Evolutionary conservation across 768 basidiomycete species (phyloP), one percentile per base, ranked within the genome.

Genomic region (Amanita phalloides): DNA sequence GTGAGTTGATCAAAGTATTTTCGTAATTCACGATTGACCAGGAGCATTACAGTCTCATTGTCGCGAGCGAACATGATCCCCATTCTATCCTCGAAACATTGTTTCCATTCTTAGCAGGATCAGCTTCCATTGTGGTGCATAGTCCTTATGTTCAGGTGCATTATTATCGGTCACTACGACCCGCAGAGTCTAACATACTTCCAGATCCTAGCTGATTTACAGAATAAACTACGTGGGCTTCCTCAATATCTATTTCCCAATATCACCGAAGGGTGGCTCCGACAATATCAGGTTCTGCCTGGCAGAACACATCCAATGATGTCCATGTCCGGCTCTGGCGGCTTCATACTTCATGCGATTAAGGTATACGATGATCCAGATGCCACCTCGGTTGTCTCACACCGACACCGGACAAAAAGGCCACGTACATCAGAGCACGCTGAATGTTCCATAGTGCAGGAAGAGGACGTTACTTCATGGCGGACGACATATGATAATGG

Each of bases 301-400:
- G 95, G 96, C 21, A 77, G 96, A 33, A 95, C 90, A 37, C 96
- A 99, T 69, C 96, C 96, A 3, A 81, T 79, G 56, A 98, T 99
- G 96, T 84, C 75, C 51, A 88, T 82, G 53, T 85, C 89, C 20
- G 90, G 90, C 9, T 83, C 86, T 1, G 94, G 92, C 11, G 95
- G 96, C 0, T 96, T 81, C 67, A 67, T 98, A 41, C 73, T 97
- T 28, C 82, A 88, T 61, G 77, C 83, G 14, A 84, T 82, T n/a
- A 90, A 90, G 77, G 81, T 97, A 86, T 93, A 71, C 41, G 69
- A 54, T 58, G 79, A 88, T 54, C 81, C 82, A 2, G 70, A 62
- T 11, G 84, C 84, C 3, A 74, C 70, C 43, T 76, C 77, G 8
- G 75, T 76, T 6, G 67, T 72, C 53, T 67, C 72, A 25, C 74